Conservation (phyloP, 2,329 filamentous ascomycete genomes). For the Chaetothyriales sp. region DNA sequence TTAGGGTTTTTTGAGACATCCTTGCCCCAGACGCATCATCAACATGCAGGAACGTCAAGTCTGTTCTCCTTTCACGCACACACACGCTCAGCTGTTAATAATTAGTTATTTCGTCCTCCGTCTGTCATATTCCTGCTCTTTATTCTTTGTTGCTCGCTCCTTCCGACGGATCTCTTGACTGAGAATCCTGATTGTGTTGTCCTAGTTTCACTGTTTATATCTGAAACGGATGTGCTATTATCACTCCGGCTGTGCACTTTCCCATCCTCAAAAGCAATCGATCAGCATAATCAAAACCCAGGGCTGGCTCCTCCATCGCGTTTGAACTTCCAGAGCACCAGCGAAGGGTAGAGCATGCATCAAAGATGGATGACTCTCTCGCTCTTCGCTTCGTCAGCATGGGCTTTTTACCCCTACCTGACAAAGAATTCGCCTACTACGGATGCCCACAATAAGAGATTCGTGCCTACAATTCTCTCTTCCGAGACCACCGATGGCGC, state of each 20-base stretch:
- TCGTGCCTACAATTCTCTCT: conserved; percentile 20
- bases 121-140: background rate
- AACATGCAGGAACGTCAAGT: background rate
- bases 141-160: background rate
- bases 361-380: conserved; percentile 14
- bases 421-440: conserved; percentile 12
- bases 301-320: conserved; percentile 8
- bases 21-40: background rate
- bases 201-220: background rate
- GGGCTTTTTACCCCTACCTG: conserved; percentile 31
- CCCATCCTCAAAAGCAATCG: conserved; percentile 8
- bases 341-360: conserved; percentile 11
- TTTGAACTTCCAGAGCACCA: background rate
- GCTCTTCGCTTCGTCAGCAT: conserved; percentile 13
- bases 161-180: conserved; percentile 15
- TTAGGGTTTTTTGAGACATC: conserved; percentile 1
- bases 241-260: too few relatives aligned
- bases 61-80: background rate
- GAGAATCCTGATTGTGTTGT: conserved; percentile 7
- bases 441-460: conserved; percentile 18
- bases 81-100: background rate
- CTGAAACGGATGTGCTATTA: background rate
- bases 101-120: background rate
- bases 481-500: conserved; percentile 13
- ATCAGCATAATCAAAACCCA: conserved; percentile 11